Percentiles rank a stretch among this genome's conserved stretches.
Conservation (phyloP, 129 eudicot genomes). For the Daucus carota region DH1_v3.0 NC_030387.2:40793001-40793500, state of each 20-base stretch:
- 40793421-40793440: conserved; percentile 45
- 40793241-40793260: conserved; percentile 71
- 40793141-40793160: conserved; percentile 36
- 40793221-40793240: conserved; percentile 62
- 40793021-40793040: conserved; percentile 45
- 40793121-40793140: conserved; percentile 29
- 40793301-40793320: conserved; percentile 66
- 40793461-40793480: conserved; percentile 22
- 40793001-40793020: background rate
- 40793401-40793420: conserved; percentile 64
- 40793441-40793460: conserved; percentile 11
- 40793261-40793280: conserved; percentile 45
- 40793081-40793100: conserved; percentile 42
- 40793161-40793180: conserved; percentile 47
- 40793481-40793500: conserved; percentile 69
- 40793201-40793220: conserved; percentile 34
- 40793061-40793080: conserved; percentile 51
- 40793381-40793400: conserved; percentile 70
- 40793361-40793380: conserved; percentile 51
- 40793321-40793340: conserved; percentile 42
- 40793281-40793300: conserved; percentile 57
- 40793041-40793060: conserved; percentile 61
- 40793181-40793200: conserved; percentile 64
- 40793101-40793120: conserved; percentile 40
- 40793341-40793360: conserved; percentile 58